phyloP scores from a whole-genome alignment of 148 eudicot species.

The Fagopyrum tataricum region DNA sequence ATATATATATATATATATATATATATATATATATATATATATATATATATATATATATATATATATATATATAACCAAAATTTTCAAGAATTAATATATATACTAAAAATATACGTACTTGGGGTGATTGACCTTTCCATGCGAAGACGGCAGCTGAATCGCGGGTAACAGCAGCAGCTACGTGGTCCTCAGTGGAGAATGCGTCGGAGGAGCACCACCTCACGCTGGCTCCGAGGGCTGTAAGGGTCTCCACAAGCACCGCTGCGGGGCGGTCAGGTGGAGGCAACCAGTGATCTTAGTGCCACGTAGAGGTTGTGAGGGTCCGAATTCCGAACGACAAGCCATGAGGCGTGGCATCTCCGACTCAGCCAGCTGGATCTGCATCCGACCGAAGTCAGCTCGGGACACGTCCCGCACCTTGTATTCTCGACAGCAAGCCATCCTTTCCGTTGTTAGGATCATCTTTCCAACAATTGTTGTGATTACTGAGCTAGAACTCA shows the following conservation, averaged over 20 bases:
- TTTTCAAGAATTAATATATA: too few relatives aligned
- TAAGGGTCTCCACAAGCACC: constrained; percentile 79
- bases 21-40: too few relatives aligned
- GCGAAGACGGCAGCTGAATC: constrained; percentile 62
- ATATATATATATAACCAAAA: too few relatives aligned
- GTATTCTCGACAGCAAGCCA: constrained; percentile 60
- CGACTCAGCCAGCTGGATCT: constrained; percentile 80
- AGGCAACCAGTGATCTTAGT: constrained; percentile 77
- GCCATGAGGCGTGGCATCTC: constrained; percentile 94
- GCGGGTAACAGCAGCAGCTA: constrained; percentile 82
- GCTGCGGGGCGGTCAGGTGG: constrained; percentile 91
- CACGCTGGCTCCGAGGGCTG: constrained; percentile 86
- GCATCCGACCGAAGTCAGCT: constrained; percentile 91
- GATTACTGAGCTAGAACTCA: too few relatives aligned
- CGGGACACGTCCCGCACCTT: constrained; percentile 90
- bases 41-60: too few relatives aligned
- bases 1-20: too few relatives aligned
- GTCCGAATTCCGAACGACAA: constrained; percentile 67
- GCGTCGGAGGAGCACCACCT: constrained; percentile 95
- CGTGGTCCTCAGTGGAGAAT: constrained; percentile 90
- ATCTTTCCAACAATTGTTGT: too few relatives aligned
- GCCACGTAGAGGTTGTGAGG: constrained; percentile 75
- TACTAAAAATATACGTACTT: too few relatives aligned
- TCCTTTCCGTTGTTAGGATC: constrained; percentile 36
- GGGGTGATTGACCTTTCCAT: too few relatives aligned